phyloP scores from a whole-genome alignment of 1,139 yeast species.

The Protomyces lactucae-debilis region DNA sequence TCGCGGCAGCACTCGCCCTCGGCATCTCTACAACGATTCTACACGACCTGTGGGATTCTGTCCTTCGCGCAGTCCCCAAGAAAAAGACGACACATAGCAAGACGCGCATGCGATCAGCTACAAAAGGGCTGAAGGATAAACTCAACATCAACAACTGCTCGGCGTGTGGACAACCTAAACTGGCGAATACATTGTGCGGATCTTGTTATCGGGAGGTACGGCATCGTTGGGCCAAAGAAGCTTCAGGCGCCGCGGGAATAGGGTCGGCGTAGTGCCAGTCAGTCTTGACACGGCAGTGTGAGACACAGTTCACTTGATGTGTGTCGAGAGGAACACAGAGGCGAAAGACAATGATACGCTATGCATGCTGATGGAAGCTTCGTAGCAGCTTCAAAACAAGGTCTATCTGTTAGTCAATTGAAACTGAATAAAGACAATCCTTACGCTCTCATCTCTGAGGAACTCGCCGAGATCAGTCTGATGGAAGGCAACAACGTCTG shows the following conservation, averaged over 20 bases:
- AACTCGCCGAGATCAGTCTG: constrained; percentile 98
- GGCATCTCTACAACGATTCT: neutral
- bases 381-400: neutral
- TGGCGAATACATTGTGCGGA: constrained; percentile 28
- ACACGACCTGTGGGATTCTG: constrained; percentile 14
- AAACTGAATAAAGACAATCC: neutral
- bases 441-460: constrained; percentile 69
- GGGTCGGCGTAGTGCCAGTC: neutral
- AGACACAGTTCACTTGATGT: too few relatives aligned
- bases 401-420: neutral
- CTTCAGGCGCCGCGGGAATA: constrained; percentile 18
- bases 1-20: neutral
- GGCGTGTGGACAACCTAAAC: constrained; percentile 27
- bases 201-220: constrained; percentile 24
- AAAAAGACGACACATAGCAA: constrained; percentile 30
- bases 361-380: neutral
- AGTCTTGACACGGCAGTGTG: too few relatives aligned
- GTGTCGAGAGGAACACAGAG: neutral
- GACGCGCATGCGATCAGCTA: constrained; percentile 29
- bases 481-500: constrained; percentile 89
- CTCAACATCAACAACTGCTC: constrained; percentile 26
- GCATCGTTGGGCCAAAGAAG: constrained; percentile 36
- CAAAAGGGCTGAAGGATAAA: constrained; percentile 28
- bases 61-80: constrained; percentile 29
- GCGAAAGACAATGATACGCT: neutral